Evolutionary conservation across 1,139 yeast genomes (phyloP), one percentile per base, ranked within the genome.

Genomic region (Candida sanyaensis): DNA sequence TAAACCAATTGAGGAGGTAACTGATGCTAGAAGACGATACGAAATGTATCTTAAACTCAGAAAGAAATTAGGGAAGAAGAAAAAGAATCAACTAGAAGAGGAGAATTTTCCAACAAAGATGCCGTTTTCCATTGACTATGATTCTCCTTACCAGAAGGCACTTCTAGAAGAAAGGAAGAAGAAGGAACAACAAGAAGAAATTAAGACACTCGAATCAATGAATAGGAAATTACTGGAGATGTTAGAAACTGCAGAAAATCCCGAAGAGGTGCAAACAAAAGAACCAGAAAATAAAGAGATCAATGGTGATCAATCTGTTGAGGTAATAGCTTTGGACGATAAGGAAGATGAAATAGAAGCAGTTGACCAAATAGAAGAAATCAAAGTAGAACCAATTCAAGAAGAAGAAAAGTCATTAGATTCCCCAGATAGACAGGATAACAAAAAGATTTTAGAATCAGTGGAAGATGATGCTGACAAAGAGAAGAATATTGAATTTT

Each of bases 1-100:
- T 7, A 58, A 69, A 0, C 88, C 92, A 0, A 57, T 67, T 2
- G 84, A 82, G 53, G 89, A 84, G 56, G 65, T 83, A 2, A 77
- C 74, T 41, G 80, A 76, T 43, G 73, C 74, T 5, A 61, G 77
- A 40, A 57, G 59, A 17, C 55, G 62, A 4, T 64, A 62, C 44
- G 65, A 66, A 31, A 43, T 54, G 30, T 55, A 53, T 48, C 51
- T 56, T 41, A 66, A 70, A 66, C 66, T 79, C 58, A 63, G 73
- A 65, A 67, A 68, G 51, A 68, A 64, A 46, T 67, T 65, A 9
- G 76, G 75, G 21, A 63, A 69, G 50, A 71, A 68, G 51, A 71
- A 69, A 57, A 41, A 42, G 41, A 66, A 63, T 48, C 34, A 54
- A 49, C 33, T 49, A 44, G 50, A 49, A 43, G 51, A 50, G 29